Evolutionary conservation across 2,329 filamentous ascomycete species (phyloP).

Genomic region (Nemania sp.): DNA sequence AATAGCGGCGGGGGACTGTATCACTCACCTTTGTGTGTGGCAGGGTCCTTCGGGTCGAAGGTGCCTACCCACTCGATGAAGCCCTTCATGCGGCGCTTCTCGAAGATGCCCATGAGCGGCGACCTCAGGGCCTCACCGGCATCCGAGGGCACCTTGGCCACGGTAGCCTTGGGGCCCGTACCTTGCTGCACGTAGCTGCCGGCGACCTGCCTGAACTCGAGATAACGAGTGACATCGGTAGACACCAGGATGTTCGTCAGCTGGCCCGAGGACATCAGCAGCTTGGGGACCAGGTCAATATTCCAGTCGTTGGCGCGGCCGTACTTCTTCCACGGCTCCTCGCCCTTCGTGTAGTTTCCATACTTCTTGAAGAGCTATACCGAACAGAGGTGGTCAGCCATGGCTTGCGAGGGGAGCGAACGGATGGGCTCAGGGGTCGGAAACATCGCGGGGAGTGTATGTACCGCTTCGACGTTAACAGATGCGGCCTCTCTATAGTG

Average conservation of each 20-base stretch:
- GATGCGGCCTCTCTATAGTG: constrained; percentile 82
- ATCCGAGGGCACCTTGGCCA: constrained; percentile 96
- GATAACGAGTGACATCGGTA: constrained; percentile 85
- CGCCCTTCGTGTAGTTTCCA: constrained; percentile 75
- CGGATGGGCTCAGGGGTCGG: constrained; percentile 13
- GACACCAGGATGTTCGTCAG: constrained; percentile 98
- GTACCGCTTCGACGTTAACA: constrained; percentile 91
- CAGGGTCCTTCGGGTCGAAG: constrained; percentile 79
- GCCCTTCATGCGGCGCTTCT: constrained; percentile 95
- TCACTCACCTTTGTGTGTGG: constrained; percentile 82
- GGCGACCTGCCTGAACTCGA: constrained; percentile 92
- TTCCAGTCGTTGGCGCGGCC: constrained; percentile 98
- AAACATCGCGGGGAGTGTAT: constrained; percentile 35
- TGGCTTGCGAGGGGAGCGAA: constrained; percentile 15
- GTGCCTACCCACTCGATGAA: constrained; percentile 95
- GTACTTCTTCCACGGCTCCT: constrained; percentile 98
- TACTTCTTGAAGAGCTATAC: constrained; percentile 86
- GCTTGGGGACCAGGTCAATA: constrained; percentile 97
- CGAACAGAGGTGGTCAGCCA: constrained; percentile 18
- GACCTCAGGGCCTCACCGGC: constrained; percentile 88
- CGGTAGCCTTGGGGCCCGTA: constrained; percentile 77
- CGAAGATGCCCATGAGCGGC: constrained; percentile 93
- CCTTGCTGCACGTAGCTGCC: constrained; percentile 97
- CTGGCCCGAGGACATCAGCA: constrained; percentile 98
- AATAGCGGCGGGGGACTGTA: not conserved